Base-by-base conservation (phyloP, 805 yeast genomes). In the Metschnikowia gelsemii region DNA sequence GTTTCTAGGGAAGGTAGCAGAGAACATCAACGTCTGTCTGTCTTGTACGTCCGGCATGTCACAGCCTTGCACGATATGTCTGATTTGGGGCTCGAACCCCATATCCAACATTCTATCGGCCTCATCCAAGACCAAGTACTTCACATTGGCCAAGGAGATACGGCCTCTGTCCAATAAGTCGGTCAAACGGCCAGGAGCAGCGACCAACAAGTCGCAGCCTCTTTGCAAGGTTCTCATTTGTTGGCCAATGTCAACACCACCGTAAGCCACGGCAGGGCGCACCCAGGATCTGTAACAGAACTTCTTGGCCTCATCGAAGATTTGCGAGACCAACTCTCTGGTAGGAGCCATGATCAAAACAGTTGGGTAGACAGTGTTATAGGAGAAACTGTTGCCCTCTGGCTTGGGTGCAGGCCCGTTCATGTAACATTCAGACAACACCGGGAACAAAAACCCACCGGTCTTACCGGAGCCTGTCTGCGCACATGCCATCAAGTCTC, bases 41-140 rank as follows among this genome's bases (percentile, higher is more conserved):
- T 84, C 78, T 47, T 78, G 73, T 43, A 87, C 95, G 52, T 75
- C 82, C 49, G 99, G 97, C 99, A 93, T 93, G 67, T 89, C 98
- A 76, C 95, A 90, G 54, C 86, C 95, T 70, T 91, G 95, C 49
- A 93, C 99, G 62, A 93, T 91, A 67, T 89, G 86, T 80, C 99
- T 87, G 64, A 93, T 93, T 78, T 93, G 99, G 53, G 97, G 97
- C 76, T 93, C 99, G 75, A 93, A 93, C 79, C 99, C 99, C 98
- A 93, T 93, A 81, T 93, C 99, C 73, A 93, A 82, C 99, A 93
- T 93, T 77, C 99, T 87, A 73, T 93, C 99, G 62, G 99, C 99
- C 78, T 91, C 99, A 72, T 91, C 99, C 55, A 93, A 78, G 39
- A 93, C 97, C 66, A 93, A 79, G 70, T 87, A 93, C 68, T 86